Percentiles rank a stretch among this genome's conserved stretches.
Evolutionary conservation across 306 rosid species (phyloP).

Genomic region (Gynostemma pentaphyllum): DNA sequence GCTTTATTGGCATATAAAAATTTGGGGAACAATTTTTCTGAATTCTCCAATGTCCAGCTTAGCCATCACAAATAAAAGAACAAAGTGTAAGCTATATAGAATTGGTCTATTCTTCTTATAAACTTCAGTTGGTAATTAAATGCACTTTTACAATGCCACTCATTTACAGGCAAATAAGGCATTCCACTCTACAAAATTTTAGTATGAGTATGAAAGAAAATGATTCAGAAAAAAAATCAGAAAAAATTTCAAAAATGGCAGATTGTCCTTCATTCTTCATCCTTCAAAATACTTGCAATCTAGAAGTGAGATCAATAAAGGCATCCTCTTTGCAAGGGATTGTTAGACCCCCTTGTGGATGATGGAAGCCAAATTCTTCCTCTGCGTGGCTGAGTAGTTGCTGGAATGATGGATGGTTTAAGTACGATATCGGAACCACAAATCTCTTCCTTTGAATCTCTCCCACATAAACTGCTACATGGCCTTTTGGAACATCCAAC

Average conservation of each 20-base stretch:
- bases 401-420: conserved; percentile 22
- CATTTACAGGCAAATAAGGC: conserved; percentile 5
- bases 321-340: conserved; percentile 26
- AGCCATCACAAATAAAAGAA: neutral
- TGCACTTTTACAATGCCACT: neutral
- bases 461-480: conserved; percentile 26
- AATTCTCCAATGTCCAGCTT: neutral
- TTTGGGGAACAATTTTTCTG: conserved; percentile 1
- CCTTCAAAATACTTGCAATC: conserved; percentile 6
- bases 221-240: neutral
- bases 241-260: neutral
- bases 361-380: conserved; percentile 28
- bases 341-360: conserved; percentile 30
- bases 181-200: neutral
- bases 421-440: conserved; percentile 23
- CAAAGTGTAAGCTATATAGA: neutral
- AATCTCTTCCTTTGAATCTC: conserved; percentile 22
- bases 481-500: conserved; percentile 3
- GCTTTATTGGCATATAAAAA: neutral
- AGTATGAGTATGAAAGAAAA: neutral
- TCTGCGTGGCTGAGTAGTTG: conserved; percentile 19
- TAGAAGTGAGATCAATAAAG: conserved; percentile 23
- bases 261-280: neutral
- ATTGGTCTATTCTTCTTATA: neutral
- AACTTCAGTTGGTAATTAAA: conserved; percentile 3